Evolutionary conservation across 495 filamentous ascomycete species (phyloP).

Genomic region (Penicillium cinerascens): DNA sequence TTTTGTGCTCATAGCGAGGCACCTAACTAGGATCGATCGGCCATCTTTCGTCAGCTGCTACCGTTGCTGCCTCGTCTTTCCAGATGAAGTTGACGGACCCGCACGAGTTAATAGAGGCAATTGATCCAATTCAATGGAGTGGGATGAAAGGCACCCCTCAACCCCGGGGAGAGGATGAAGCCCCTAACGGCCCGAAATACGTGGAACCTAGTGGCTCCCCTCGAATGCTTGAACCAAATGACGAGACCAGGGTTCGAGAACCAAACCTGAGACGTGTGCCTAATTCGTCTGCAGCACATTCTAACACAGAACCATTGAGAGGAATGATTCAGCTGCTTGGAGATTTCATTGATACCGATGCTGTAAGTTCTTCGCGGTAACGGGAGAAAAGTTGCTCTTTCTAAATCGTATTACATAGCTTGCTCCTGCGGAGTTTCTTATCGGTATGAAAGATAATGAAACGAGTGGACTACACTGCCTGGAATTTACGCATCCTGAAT

Average conservation of each 20-base stretch:
- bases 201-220: background rate
- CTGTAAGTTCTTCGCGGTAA: too few species aligned
- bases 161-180: too few species aligned
- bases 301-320: too few species aligned
- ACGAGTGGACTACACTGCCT: slow-evolving; percentile 32
- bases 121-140: too few species aligned
- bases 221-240: too few species aligned
- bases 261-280: too few species aligned
- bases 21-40: slow-evolving; percentile 43
- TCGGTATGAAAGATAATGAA: slow-evolving; percentile 24
- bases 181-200: too few species aligned
- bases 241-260: too few species aligned
- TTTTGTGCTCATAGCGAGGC: too few species aligned
- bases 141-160: too few species aligned
- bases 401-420: slow-evolving; percentile 11
- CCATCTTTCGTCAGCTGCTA: slow-evolving; percentile 37
- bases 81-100: slow-evolving; percentile 36
- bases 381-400: too few species aligned
- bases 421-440: slow-evolving; percentile 31
- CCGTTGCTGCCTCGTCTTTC: slow-evolving; percentile 41
- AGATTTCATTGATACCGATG: slow-evolving; percentile 44
- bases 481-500: slow-evolving; percentile 35
- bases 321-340: slow-evolving; percentile 36
- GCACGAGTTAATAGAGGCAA: slow-evolving; percentile 18
- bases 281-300: background rate